Evolutionary conservation across 352 stramenopile species (phyloP).

Genomic region (Nothophytophthora sp.): DNA sequence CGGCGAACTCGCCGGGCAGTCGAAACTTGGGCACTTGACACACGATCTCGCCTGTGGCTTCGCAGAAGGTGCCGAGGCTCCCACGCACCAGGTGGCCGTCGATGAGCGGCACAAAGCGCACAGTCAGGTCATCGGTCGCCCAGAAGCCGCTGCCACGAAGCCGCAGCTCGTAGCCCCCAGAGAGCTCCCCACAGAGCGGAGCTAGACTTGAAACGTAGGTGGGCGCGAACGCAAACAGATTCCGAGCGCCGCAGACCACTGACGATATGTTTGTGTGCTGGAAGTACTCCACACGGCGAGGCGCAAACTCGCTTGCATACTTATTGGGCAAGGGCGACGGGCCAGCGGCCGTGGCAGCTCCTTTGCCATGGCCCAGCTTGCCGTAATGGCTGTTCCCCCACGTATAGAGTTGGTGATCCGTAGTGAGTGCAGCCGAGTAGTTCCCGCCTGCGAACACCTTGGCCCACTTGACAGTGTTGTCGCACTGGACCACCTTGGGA

Average conservation of each 20-base stretch:
- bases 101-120: slow-evolving; percentile 68
- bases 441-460: slow-evolving; percentile 61
- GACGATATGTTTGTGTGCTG: slow-evolving; percentile 31
- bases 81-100: slow-evolving; percentile 57
- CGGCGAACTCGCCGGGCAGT: slow-evolving; percentile 53
- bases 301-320: slow-evolving; percentile 29
- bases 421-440: slow-evolving; percentile 58
- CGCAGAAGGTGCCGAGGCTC: slow-evolving; percentile 43
- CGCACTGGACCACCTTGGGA: slow-evolving; percentile 13
- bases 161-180: slow-evolving; percentile 56
- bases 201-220: slow-evolving; percentile 40
- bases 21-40: slow-evolving; percentile 73
- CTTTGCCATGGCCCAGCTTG: slow-evolving; percentile 47
- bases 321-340: neutral
- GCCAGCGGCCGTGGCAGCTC: too few relatives aligned
- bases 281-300: slow-evolving; percentile 41
- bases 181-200: slow-evolving; percentile 54
- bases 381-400: slow-evolving; percentile 60
- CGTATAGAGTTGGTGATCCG: slow-evolving; percentile 41
- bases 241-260: slow-evolving; percentile 49
- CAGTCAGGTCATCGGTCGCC: slow-evolving; percentile 72
- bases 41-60: slow-evolving; percentile 42
- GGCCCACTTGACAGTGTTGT: slow-evolving; percentile 27
- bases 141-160: slow-evolving; percentile 80
- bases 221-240: slow-evolving; percentile 70